Evolutionary conservation across 331 rosid species (phyloP), one percentile per base, ranked within the genome.

Genomic region (Spiraea crenata): DNA sequence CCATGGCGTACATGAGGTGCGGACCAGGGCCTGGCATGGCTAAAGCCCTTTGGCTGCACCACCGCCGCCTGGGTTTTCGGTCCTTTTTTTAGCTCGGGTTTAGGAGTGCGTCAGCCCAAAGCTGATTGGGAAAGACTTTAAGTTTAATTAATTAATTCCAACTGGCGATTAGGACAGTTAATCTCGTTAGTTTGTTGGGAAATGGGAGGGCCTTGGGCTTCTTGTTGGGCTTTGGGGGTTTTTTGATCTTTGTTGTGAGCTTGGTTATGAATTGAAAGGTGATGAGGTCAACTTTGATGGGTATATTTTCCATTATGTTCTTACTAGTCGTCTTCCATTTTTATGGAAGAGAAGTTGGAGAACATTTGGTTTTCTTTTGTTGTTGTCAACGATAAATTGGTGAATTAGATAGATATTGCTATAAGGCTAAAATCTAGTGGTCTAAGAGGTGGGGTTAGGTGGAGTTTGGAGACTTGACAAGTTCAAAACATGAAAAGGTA

Each of bases 21-120:
- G 97, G 88, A 65, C 97, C 97, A 3, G 96, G 97, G 11, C 98
- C 97, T 14, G 98, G 98, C 97, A 88, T 91, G 76, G 77, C 31
- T 25, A 25, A 25, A 25, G 31, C 31, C 31, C 31, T 25, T 25
- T 25, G 31, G 31, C 62, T 34, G 17, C 17, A 55, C 59, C 59
- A 7, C 1, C 38, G 15, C 41, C 40, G 14, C n/a, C 40, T 57
- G 62, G 62, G 17, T 57, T 57, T 57, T 57, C 40, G 40, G 57
- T 6, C 5, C 55, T 50, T 25, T 25, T 25, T 25, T 25, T 1
- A 19, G 8, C 38, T 57, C 40, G 14, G 62, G 11, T 57, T 57
- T 3, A 57, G 55, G 6, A 6, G 40, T n/a, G 17, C 41, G 14
- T 54, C 58, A 54, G 35, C 35, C n/a, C 5, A 19, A 54, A 45